Conservation (phyloP, 768 basidiomycete species). For the Tulasnella sp. region DNA sequence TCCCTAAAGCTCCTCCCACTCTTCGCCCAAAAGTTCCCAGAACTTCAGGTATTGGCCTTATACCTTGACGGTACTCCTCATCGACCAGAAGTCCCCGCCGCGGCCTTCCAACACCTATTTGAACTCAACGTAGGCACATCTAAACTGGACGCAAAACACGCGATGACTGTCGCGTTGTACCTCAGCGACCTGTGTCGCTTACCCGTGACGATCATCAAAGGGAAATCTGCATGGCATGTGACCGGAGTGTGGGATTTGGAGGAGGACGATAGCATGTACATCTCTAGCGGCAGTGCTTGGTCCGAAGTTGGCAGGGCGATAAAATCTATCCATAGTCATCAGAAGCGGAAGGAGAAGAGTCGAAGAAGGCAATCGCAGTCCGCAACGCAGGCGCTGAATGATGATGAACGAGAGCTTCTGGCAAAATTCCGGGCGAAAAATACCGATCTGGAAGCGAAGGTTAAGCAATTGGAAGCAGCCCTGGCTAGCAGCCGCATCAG, state of each 20-base stretch:
- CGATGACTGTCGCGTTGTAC: constrained; percentile 6
- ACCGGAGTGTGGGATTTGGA: constrained; percentile 9
- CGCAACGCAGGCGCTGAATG: neutral
- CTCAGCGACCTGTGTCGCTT: neutral
- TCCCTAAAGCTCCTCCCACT: neutral
- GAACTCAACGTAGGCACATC: constrained; percentile 9
- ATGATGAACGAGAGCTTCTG: neutral
- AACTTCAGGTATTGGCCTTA: neutral
- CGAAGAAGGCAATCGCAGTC: neutral
- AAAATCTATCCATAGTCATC: constrained; percentile 4
- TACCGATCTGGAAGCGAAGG: neutral
- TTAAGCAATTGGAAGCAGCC: constrained; percentile 7
- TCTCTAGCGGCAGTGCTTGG: constrained; percentile 4
- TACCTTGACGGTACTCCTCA: constrained; percentile 7
- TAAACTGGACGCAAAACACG: constrained; percentile 1
- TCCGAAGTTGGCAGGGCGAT: constrained; percentile 1
- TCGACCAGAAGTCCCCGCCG: neutral
- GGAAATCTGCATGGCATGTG: constrained; percentile 9
- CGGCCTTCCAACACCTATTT: neutral
- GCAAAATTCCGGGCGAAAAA: neutral
- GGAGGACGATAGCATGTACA: constrained; percentile 4
- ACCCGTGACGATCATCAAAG: neutral
- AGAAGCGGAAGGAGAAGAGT: constrained; percentile 1
- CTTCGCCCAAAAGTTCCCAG: constrained; percentile 13
- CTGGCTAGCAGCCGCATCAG: neutral